These are phyloP conservation scores for Suillus alpinus DNA, from an alignment of 768 basidiomycete species.

Conservation along the genomic window DNA sequence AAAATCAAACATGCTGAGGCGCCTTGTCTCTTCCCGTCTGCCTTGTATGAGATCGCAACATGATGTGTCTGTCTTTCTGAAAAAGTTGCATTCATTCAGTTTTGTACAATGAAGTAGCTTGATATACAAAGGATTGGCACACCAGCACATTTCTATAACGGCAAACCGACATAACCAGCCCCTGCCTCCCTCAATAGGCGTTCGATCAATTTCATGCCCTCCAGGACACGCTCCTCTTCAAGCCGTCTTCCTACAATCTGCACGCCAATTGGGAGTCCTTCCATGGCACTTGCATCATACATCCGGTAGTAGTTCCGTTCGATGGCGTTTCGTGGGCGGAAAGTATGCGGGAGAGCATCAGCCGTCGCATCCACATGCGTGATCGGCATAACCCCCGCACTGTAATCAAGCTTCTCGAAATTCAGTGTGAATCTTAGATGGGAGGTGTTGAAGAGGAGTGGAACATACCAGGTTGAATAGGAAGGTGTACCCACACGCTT, in stretches of 20 bases:
- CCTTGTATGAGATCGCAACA: not conserved
- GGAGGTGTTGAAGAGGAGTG: not conserved
- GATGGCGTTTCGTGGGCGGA: conserved; percentile 32
- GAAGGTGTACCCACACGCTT: conserved; percentile 62
- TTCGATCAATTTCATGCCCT: conserved; percentile 43
- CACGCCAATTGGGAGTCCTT: conserved; percentile 44
- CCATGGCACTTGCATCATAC: conserved; percentile 41
- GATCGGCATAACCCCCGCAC: conserved; percentile 45
- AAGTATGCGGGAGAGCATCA: conserved; percentile 29
- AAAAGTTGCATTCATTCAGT: conserved; percentile 41
- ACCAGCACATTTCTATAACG: conserved; percentile 15
- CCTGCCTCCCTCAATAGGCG: conserved; percentile 22
- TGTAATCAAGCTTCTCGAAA: conserved; percentile 38
- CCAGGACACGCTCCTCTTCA: conserved; percentile 48
- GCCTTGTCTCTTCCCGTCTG: conserved; percentile 39
- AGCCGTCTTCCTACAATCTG: conserved; percentile 42
- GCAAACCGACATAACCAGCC: conserved; percentile 23
- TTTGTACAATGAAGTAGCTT: not conserved
- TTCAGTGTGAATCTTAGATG: not conserved
- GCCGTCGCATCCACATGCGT: conserved; percentile 32
- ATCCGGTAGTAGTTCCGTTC: conserved; percentile 39
- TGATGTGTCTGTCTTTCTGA: not conserved
- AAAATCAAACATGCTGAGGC: not conserved
- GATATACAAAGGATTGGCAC: not conserved
- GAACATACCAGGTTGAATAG: conserved; percentile 61